phyloP scores from a whole-genome alignment of 768 basidiomycete genomes.

The Lactarius indigo region DNA sequence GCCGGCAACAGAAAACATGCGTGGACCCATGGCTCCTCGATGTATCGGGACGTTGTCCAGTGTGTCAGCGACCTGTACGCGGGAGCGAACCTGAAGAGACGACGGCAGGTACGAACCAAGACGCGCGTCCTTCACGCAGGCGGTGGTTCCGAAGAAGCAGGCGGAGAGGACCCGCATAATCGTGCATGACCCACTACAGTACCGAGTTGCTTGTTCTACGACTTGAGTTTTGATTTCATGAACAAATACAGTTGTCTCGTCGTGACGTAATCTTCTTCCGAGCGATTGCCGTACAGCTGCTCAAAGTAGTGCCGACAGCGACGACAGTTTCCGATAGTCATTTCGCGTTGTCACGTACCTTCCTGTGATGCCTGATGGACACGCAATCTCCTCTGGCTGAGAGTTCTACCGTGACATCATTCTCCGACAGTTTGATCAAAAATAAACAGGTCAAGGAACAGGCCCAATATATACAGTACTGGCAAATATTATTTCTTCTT shows the following conservation, averaged over 20 bases:
- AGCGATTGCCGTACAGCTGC: background rate
- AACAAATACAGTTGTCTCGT: background rate
- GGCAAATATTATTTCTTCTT: too few relatives aligned
- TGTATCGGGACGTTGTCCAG: constrained; percentile 83
- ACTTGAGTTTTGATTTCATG: background rate
- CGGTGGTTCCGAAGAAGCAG: constrained; percentile 21
- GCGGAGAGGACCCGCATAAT: constrained; percentile 11
- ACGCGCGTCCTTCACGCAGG: constrained; percentile 25
- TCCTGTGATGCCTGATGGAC: too few relatives aligned
- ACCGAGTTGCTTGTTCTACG: background rate
- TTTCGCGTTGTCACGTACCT: too few relatives aligned
- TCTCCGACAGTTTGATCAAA: too few relatives aligned
- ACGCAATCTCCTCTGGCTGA: too few relatives aligned
- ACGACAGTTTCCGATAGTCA: too few relatives aligned
- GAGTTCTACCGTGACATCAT: too few relatives aligned
- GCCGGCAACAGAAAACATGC: constrained; percentile 64
- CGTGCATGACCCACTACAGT: background rate
- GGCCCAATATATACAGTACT: too few relatives aligned
- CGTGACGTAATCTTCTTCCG: background rate
- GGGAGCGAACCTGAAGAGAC: constrained; percentile 38
- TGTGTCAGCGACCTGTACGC: constrained; percentile 76
- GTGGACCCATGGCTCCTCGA: constrained; percentile 86
- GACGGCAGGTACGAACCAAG: constrained; percentile 31
- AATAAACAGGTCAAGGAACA: too few relatives aligned
- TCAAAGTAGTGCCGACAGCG: background rate